Evolutionary conservation across 2,329 filamentous ascomycete genomes (phyloP), one percentile per base, ranked within the genome.

Genomic region (Neoascochyta sp.): DNA sequence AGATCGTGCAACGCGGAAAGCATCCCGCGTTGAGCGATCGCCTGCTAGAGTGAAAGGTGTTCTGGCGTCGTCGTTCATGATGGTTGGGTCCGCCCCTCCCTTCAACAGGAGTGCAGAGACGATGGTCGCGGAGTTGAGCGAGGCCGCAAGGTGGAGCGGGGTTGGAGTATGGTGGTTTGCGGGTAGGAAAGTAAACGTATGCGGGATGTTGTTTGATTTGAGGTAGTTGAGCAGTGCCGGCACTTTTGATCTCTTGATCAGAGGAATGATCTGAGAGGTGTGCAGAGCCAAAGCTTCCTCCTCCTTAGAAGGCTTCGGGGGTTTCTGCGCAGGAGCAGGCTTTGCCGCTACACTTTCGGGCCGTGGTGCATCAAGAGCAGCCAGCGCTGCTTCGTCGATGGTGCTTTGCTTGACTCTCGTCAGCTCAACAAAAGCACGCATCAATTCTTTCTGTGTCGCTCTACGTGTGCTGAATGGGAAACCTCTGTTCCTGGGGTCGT

Each of bases 401-500:
- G 85, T 82, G 27, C 78, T 80, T 25, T 95, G 74, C 63, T 98
- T 95, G 10, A 95, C 74, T 10, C 92, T 74, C 0, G 92, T 98
- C 17, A 98, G 74, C 66, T 98, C 92, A 41, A 94, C 84, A 52
- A 95, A 98, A 1, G 84, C 84, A 21, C 90, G 79, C 83, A 96
- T 92, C 0, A 98, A 78, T 62, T 98, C 92, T 26, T 83, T 86
- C 54, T 96, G 89, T 0, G 92, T 98, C 1, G 92, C 87, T 34
- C 92, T 75, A 9, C 88, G 77, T 7, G 92, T 98, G 60, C 76
- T 95, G 62, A 98, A 98, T 0, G 92, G 92, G 42, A 98, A 95
- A 0, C 86, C 83, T 33, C 92, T 76, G 51, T 95, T 73, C 19
- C 92, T 74, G 1, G 80, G 70, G 53, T 98, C 92, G 39, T 87